These are phyloP conservation scores for Vitis cinerea DNA, from an alignment of 164 flowering plant genomes.

Conservation along the genomic window DNA sequence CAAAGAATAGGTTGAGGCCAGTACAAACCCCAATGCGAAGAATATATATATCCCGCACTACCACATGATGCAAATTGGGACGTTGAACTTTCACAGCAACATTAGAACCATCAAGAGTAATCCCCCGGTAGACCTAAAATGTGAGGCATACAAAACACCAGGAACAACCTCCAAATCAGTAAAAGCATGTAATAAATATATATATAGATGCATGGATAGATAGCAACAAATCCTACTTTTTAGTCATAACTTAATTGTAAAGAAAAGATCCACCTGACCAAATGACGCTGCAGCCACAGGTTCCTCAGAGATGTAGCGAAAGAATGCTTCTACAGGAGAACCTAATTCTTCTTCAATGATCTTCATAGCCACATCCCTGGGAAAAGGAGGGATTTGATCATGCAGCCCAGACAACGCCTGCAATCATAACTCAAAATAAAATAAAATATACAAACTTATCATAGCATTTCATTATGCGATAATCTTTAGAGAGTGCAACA, in stretches of 20 bases:
- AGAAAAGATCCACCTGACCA: slow-evolving; percentile 73
- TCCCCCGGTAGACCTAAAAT: slow-evolving; percentile 75
- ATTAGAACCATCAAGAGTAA: slow-evolving; percentile 62
- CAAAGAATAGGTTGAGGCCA: not conserved
- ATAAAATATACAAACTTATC: slow-evolving; percentile 1
- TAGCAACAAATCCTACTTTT: not conserved
- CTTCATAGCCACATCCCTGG: slow-evolving; percentile 72
- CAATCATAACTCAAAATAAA: slow-evolving; percentile 35
- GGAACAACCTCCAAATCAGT: not conserved
- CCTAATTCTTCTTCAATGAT: slow-evolving; percentile 93
- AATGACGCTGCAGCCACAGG: slow-evolving; percentile 98
- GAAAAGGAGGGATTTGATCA: slow-evolving; percentile 93
- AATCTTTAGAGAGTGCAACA: not conserved
- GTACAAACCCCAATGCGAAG: slow-evolving; percentile 90
- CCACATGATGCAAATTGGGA: slow-evolving; percentile 83
- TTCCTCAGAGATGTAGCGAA: slow-evolving; percentile 75
- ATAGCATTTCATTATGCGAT: not conserved
- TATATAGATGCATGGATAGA: no score
- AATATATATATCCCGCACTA: slow-evolving; percentile 81
- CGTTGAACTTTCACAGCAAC: slow-evolving; percentile 99
- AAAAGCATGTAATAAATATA: not conserved
- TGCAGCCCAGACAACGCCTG: slow-evolving; percentile 94
- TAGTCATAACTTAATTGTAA: not conserved
- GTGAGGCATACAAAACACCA: not conserved
- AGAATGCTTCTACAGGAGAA: slow-evolving; percentile 56